Base-by-base conservation (phyloP, 2,329 filamentous ascomycete species). In the Ceratocystiopsis minuta region DNA sequence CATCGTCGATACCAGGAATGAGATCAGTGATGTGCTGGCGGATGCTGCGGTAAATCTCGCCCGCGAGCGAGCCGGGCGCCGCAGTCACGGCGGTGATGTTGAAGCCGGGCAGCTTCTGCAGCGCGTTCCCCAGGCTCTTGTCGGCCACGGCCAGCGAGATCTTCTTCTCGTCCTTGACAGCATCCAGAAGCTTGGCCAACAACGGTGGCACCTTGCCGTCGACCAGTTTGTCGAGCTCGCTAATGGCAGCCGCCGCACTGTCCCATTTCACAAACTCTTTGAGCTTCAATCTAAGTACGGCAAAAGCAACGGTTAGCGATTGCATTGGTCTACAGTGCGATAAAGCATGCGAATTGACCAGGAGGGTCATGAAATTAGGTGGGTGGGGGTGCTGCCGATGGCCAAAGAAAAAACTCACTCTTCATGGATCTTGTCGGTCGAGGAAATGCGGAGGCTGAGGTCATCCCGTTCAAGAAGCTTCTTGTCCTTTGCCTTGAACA, bases 181-280 rank as follows among this genome's bases (percentile, higher is more conserved):
- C 78, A 52, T 93, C 77, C 52, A 98, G 78, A 47, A 98, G 74
- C 52, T 70, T 72, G 42, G 81, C 68, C 48, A 98, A 72, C 61
- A 90, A 78, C 45, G 86, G 80, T 38, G 88, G 92, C 49, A 96
- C 86, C 67, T 95, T 96, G 60, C 87, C 87, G 57, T 96, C 88
- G 51, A 85, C 81, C 48, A 98, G 66, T 35, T 84, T 75, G 43
- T 84, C 78, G 53, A 87, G 84, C 67, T 98, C 88, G 60, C 93
- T 82, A 45, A 98, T 70, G 49, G 90, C 90, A 49, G 78, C 78
- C 49, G 83, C 78, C 48, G 90, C 87, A 62, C 84, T 94, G 59
- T 94, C 85, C 64, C 95, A 98, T 68, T 96, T 96, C 62, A 83
- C 70, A 63, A 98, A 96, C 61, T 88, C 80, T 72, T 96, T 96